Evolutionary conservation across 2,329 filamentous ascomycete genomes (phyloP), one percentile per base, ranked within the genome.

Genomic region (Teratosphaeria destructans): DNA sequence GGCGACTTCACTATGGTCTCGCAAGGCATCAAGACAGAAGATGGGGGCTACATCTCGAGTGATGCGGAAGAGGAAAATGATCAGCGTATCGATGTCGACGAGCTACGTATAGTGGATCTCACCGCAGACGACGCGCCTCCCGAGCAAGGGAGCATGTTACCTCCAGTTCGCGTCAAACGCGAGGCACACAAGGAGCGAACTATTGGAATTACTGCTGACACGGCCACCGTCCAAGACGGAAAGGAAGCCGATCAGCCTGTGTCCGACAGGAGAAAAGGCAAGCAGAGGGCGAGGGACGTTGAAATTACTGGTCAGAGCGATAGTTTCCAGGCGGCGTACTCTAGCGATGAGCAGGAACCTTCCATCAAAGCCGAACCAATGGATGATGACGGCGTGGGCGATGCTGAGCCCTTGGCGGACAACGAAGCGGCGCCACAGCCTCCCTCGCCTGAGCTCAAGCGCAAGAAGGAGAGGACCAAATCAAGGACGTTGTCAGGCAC

Each of bases 31-130:
- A 68, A 70, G 47, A 60, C 64, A 12, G 65, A 70, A 58, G 69
- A 76, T 59, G 74, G 74, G 10, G 76, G 73, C 19, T 73, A 77
- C 58, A 73, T 77, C 6, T 78, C 77, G 11, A 78, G 77, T 37
- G 79, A 80, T 55, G 80, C 82, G 27, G 77, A 79, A 39, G 73
- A 75, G 56, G 80, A 80, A 34, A 74, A 77, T 52, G 71, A 74
- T 27, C 77, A 73, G 49, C 75, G 79, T 57, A 73, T 79, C 57
- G 79, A 82, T 62, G 82, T 86, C 59, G 83, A 86, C 63, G 71
- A 77, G n/a, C 80, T 84, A 62, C 79, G 79, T 62, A 68, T 85
- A 12, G 77, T 81, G 12, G 82, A 79, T 55, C 79, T 83, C 59
- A 81, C 82, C 34, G 77, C 79, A 54, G 72, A 75, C 19, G 68